These are phyloP conservation scores for Vanilla planifolia DNA, from an alignment of 106 monocot genomes.

Conservation along the genomic window DNA sequence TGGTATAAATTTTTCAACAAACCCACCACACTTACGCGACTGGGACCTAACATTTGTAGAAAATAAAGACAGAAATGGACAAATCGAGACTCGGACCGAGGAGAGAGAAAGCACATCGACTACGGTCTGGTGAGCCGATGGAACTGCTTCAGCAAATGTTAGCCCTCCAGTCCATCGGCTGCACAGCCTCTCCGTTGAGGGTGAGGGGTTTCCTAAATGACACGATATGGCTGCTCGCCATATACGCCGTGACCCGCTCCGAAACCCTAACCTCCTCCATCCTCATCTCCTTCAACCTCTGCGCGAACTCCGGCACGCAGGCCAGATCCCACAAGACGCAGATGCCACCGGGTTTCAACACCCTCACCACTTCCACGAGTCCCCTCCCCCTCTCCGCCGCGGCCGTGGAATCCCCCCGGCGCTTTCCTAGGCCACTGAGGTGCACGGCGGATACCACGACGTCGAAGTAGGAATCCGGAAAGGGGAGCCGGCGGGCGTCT, in stretches of 20 bases:
- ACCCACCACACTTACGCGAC: no score
- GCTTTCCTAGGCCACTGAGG: conserved; percentile 23
- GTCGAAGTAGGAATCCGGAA: conserved; percentile 47
- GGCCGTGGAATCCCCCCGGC: not conserved
- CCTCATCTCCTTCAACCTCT: conserved; percentile 42
- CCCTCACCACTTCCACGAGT: conserved; percentile 50
- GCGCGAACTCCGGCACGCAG: conserved; percentile 27
- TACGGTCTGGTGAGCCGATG: not conserved
- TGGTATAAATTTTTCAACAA: no score
- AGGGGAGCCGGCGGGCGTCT: conserved; percentile 40
- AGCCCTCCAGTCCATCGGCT: conserved; percentile 21
- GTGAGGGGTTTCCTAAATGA: conserved; percentile 43
- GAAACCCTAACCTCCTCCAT: conserved; percentile 65
- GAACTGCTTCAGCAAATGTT: conserved; percentile 16
- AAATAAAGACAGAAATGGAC: no score
- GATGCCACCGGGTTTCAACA: conserved; percentile 46
- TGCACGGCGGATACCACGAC: conserved; percentile 53
- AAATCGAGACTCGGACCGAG: no score
- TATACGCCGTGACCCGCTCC: conserved; percentile 39
- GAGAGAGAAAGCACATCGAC: not conserved
- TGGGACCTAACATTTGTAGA: no score
- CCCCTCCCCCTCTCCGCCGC: conserved; percentile 41
- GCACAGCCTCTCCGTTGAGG: not conserved
- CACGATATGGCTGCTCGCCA: conserved; percentile 52
- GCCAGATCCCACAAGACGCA: conserved; percentile 61